A percentile compares a stretch with the other conserved stretches of the same genome.
phyloP scores from a whole-genome alignment of 345 rosid species.

The Pseudoturritis turrita region DNA sequence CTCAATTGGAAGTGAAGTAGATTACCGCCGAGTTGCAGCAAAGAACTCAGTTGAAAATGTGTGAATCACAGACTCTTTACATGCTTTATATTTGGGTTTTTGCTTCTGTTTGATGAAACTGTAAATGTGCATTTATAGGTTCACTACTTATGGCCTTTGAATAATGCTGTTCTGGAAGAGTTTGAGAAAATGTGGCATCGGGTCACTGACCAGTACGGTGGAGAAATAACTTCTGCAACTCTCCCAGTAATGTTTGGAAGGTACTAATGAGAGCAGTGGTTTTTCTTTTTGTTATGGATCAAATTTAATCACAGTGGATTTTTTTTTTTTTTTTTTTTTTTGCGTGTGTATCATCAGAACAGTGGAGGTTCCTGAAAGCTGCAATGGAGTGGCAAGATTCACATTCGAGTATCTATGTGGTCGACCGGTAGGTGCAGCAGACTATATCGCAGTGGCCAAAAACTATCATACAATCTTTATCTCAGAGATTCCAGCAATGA shows the following conservation, averaged over 20 bases:
- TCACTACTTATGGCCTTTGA: constrained; percentile 76
- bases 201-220: constrained; percentile 51
- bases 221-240: constrained; percentile 52
- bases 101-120: constrained; percentile 22
- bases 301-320: neutral
- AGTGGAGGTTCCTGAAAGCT: constrained; percentile 79
- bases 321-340: neutral
- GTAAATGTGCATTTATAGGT: constrained; percentile 42
- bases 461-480: constrained; percentile 79
- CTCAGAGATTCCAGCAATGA: constrained; percentile 74
- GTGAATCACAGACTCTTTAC: neutral
- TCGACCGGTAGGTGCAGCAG: constrained; percentile 90
- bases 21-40: constrained; percentile 78
- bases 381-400: constrained; percentile 75
- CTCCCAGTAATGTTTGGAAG: constrained; percentile 95
- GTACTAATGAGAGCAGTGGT: constrained; percentile 33
- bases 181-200: constrained; percentile 68
- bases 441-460: constrained; percentile 81
- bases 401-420: constrained; percentile 83
- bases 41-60: constrained; percentile 53
- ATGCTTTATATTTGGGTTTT: constrained; percentile 11
- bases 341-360: constrained; percentile 36
- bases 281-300: neutral
- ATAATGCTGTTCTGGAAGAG: constrained; percentile 39
- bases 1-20: constrained; percentile 74